phyloP scores from a whole-genome alignment of 192 early-diverging fungal genomes.

The Glomus cerebriforme region DNA sequence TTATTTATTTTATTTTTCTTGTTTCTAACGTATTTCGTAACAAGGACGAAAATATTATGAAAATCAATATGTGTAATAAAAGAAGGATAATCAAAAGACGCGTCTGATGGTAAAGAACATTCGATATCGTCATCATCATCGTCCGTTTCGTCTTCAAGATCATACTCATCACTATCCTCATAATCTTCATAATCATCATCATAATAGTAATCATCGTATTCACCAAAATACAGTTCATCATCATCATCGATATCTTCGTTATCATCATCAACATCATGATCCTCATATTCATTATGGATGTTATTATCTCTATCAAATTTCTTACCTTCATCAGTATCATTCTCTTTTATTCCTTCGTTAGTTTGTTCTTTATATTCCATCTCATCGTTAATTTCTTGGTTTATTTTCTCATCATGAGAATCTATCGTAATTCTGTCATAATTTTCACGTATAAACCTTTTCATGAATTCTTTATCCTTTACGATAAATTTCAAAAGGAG shows the following conservation, averaged over 20 bases:
- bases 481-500: background rate
- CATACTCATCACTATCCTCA: background rate
- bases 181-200: background rate
- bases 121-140: background rate
- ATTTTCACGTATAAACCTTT: background rate
- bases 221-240: background rate
- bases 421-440: background rate
- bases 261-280: background rate
- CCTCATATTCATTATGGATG: background rate
- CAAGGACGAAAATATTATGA: background rate
- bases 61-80: background rate
- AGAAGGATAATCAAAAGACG: background rate
- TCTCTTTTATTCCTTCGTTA: background rate
- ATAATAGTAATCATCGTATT: background rate
- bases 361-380: background rate
- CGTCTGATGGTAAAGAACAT: background rate
- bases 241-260: background rate
- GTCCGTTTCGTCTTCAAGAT: background rate
- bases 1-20: background rate
- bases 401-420: background rate
- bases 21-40: background rate
- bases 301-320: background rate
- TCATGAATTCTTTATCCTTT: background rate
- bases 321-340: background rate
- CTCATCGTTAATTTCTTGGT: background rate